Evolutionary conservation across 768 basidiomycete species (phyloP).

Genomic region (Phylloporus sp.): DNA sequence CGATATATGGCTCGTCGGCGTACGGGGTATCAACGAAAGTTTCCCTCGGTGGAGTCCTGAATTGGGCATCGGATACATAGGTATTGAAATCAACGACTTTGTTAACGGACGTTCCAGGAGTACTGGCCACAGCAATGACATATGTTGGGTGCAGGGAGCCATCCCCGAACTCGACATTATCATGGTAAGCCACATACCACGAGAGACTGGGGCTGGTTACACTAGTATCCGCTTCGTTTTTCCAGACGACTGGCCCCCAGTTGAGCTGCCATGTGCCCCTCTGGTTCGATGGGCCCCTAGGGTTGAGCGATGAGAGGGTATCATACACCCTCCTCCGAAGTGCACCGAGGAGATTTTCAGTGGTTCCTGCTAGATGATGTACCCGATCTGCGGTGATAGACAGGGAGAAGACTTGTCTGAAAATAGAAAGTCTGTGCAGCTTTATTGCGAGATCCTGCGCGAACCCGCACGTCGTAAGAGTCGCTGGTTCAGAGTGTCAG

Average conservation of each 20-base stretch:
- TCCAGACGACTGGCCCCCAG: constrained; percentile 13
- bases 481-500: constrained; percentile 4
- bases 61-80: neutral
- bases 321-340: neutral
- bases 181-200: constrained; percentile 9
- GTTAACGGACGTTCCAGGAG: neutral
- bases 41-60: neutral
- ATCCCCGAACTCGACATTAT: constrained; percentile 4
- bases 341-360: neutral
- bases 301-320: neutral
- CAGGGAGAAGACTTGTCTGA: constrained; percentile 7
- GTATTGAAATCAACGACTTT: constrained; percentile 5
- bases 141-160: constrained; percentile 4
- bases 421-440: constrained; percentile 3
- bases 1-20: neutral
- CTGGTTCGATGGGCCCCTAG: neutral
- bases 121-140: constrained; percentile 7
- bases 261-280: neutral
- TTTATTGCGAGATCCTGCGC: constrained; percentile 12
- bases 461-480: constrained; percentile 12
- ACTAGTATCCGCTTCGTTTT: neutral
- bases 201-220: constrained; percentile 3
- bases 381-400: constrained; percentile 2
- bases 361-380: neutral
- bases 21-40: neutral